Evolutionary conservation across 371 early-diverging fungal genomes (phyloP), one percentile per base, ranked within the genome.

Genomic region (Lichtheimia ramosa): DNA sequence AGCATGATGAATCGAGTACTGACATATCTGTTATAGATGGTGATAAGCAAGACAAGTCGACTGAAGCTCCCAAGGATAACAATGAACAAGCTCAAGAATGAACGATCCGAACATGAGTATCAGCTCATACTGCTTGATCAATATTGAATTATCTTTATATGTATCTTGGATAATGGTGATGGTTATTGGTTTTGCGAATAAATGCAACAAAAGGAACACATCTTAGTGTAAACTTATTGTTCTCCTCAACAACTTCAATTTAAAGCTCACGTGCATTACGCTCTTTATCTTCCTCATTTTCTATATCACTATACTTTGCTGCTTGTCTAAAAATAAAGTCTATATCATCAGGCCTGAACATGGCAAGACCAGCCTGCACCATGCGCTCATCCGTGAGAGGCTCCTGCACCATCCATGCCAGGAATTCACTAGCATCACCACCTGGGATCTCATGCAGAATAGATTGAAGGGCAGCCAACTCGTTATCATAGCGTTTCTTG

Each of bases 261-360:
- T 34, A 34, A 34, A 34, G 34, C 34, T 34, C 34, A 34, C 34
- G 46, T 46, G 46, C 16, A 14, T 46, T 46, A 46, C 21, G 18
- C 46, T 48, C 59, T 8, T 50, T 21, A 13, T 43, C 52, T 8
- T 24, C 53, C 18, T 59, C 60, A 15, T 24, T 20, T 34, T 23
- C n/a, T 6, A 28, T 24, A 48, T 48, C 55, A 18, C 12, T 51
- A 23, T 46, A 43, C 39, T 52, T 51, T 24, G 40, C 28, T 34
- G 16, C 70, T 49, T 77, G 72, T 18, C 55, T 49, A 48, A 59
- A 65, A 3, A 75, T 72, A 69, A 70, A 75, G 5, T 63, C 55
- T 15, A 79, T 67, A 51, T 75, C 75, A 12, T 73, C 59, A 61
- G 69, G 64, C 13, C 54, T 27, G 46, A 71, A 79, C 21, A 53